Evolutionary conservation across 225 moss, liverwort and hornwort species (phyloP).

Genomic region (Thuidium tamariscinum): DNA sequence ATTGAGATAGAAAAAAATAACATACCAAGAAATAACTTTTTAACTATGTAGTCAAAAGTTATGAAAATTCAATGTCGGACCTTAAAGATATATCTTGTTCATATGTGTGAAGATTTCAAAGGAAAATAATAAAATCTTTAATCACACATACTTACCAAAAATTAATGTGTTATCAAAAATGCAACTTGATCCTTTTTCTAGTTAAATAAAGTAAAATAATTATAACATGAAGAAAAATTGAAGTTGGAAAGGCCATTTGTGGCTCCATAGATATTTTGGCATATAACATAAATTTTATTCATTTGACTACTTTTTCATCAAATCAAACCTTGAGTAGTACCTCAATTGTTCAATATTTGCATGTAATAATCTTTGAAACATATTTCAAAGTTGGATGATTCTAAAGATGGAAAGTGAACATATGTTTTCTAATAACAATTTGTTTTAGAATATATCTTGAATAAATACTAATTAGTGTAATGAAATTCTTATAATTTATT

Average conservation of each 20-base stretch:
- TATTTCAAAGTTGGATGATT: neutral
- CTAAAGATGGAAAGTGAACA: rapidly evolving
- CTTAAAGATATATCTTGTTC: too few species aligned
- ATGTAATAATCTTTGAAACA: neutral
- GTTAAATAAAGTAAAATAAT: too few species aligned
- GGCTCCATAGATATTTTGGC: neutral
- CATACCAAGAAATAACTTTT: too few species aligned
- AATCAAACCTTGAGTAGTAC: neutral
- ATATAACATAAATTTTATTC: neutral
- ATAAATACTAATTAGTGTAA: neutral
- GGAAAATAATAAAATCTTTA: too few species aligned
- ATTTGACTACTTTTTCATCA: neutral
- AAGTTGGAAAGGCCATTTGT: neutral
- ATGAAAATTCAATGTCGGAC: too few species aligned
- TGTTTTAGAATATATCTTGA: neutral
- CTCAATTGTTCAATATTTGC: neutral
- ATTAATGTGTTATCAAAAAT: too few species aligned
- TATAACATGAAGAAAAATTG: rapidly evolving
- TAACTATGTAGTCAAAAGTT: too few species aligned
- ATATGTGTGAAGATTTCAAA: too few species aligned
- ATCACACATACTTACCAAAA: too few species aligned
- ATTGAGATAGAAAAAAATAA: too few species aligned
- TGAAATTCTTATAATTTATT: neutral
- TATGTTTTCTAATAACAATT: neutral
- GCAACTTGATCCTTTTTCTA: too few species aligned